These are phyloP conservation scores for Coccomyxa subellipsoidea DNA, from an alignment of 163 green algal genomes.

Conservation along the genomic window DNA sequence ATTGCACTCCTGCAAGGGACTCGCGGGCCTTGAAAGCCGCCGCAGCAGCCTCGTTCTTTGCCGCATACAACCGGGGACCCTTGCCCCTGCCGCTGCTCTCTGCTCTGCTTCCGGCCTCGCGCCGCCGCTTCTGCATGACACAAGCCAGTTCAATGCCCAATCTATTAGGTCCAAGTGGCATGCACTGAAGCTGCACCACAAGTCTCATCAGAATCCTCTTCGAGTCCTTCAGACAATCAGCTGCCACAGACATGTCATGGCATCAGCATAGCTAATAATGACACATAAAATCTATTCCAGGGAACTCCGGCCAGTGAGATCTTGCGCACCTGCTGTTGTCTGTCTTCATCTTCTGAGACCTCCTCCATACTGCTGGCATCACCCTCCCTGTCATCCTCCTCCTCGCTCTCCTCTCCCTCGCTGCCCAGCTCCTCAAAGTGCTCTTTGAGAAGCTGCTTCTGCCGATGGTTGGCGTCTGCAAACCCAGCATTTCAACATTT, in stretches of 20 bases:
- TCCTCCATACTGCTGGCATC: not conserved
- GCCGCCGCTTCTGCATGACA: not conserved
- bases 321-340: not conserved
- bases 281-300: too few relatives aligned
- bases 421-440: conserved; percentile 68
- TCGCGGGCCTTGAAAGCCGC: conserved; percentile 63
- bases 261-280: too few relatives aligned
- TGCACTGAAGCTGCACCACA: too few relatives aligned
- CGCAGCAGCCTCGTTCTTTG: conserved; percentile 57
- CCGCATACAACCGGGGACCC: conserved; percentile 69
- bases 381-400: conserved; percentile 15
- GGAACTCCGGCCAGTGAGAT: too few relatives aligned
- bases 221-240: too few relatives aligned
- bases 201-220: too few relatives aligned
- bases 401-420: conserved; percentile 18
- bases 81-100: conserved; percentile 7
- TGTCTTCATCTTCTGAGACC: not conserved
- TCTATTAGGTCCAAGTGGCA: too few relatives aligned
- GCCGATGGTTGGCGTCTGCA: conserved; percentile 28
- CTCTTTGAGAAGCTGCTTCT: conserved; percentile 64
- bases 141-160: not conserved
- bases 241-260: too few relatives aligned
- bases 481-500: conserved; percentile 30
- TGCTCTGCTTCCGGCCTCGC: not conserved
- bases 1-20: conserved; percentile 44